These are phyloP conservation scores for Candolleomyces efflorescens DNA, from an alignment of 768 basidiomycete genomes.

Conservation along the genomic window DNA sequence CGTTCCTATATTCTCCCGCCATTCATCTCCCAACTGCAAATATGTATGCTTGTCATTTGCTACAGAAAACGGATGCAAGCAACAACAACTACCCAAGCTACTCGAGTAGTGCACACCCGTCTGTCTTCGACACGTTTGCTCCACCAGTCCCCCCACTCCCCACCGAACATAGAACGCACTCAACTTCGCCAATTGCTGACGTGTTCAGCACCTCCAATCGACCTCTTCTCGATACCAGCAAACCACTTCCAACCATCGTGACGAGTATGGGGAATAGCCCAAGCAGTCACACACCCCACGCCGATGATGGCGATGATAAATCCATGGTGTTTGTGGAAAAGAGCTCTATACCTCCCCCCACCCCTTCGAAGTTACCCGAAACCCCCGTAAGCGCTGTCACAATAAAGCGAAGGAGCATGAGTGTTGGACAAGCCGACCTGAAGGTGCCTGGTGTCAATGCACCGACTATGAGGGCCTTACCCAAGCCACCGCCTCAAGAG, in stretches of 20 bases:
- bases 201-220: slow-evolving; percentile 34
- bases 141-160: slow-evolving; percentile 55
- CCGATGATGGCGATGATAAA: slow-evolving; percentile 45
- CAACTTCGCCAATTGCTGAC: slow-evolving; percentile 47
- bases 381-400: slow-evolving; percentile 21
- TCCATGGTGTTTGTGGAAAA: slow-evolving; percentile 58
- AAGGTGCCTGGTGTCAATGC: slow-evolving; percentile 38
- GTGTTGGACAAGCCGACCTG: slow-evolving; percentile 61
- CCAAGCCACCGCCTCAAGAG: slow-evolving; percentile 20
- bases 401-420: slow-evolving; percentile 66
- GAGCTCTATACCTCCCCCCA: slow-evolving; percentile 33
- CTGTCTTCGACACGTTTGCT: slow-evolving; percentile 40
- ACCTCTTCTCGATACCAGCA: slow-evolving; percentile 38
- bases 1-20: slow-evolving; percentile 10
- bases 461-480: slow-evolving; percentile 32
- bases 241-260: slow-evolving; percentile 63
- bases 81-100: slow-evolving; percentile 23
- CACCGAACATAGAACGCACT: slow-evolving; percentile 32
- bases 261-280: slow-evolving; percentile 13
- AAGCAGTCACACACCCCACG: slow-evolving; percentile 23
- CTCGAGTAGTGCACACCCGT: slow-evolving; percentile 28
- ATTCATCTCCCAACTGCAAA: slow-evolving; percentile 10
- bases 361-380: slow-evolving; percentile 22
- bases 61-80: slow-evolving; percentile 53
- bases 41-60: not conserved